Conservation (phyloP, 371 early-diverging fungal species). For the Pancytospora philotis region DNA sequence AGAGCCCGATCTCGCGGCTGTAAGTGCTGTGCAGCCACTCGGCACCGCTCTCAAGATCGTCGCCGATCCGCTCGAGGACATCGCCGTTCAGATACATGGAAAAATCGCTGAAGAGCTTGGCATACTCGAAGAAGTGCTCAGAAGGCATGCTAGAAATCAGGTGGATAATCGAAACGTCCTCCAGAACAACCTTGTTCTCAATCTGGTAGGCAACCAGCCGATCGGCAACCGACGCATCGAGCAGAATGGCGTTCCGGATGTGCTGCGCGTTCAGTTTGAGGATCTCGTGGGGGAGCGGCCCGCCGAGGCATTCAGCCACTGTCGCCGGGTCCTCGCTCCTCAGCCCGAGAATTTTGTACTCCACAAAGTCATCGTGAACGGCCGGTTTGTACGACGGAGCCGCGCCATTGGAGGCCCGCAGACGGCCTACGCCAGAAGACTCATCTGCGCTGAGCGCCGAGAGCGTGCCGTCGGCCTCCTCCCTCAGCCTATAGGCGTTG, state of each 20-base stretch:
- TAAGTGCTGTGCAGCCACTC: constrained; percentile 27
- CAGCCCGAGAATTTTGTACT: constrained; percentile 33
- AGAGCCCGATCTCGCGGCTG: constrained; percentile 26
- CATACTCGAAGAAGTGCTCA: constrained; percentile 42
- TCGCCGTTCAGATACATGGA: constrained; percentile 46
- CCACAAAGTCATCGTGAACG: background rate
- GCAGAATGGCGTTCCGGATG: constrained; percentile 41
- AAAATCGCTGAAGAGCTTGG: constrained; percentile 45
- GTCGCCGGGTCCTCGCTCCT: constrained; percentile 39
- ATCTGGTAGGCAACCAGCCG: constrained; percentile 39
- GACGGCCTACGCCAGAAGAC: no score
- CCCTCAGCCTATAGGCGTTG: constrained; percentile 14
- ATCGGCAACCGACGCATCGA: constrained; percentile 19
- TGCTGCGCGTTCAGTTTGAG: constrained; percentile 32
- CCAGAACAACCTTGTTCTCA: constrained; percentile 18
- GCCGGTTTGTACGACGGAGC: background rate
- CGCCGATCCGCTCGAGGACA: constrained; percentile 46
- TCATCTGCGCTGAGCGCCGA: background rate
- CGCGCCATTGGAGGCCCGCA: background rate
- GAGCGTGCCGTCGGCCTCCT: background rate
- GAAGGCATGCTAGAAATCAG: constrained; percentile 17
- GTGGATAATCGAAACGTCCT: constrained; percentile 40
- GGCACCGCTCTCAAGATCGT: constrained; percentile 31
- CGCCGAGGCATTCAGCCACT: constrained; percentile 34
- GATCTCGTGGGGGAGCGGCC: background rate